These are phyloP conservation scores for Arxiozyma slooffiae DNA, from an alignment of 1,139 yeast genomes.

Conservation along the genomic window DNA sequence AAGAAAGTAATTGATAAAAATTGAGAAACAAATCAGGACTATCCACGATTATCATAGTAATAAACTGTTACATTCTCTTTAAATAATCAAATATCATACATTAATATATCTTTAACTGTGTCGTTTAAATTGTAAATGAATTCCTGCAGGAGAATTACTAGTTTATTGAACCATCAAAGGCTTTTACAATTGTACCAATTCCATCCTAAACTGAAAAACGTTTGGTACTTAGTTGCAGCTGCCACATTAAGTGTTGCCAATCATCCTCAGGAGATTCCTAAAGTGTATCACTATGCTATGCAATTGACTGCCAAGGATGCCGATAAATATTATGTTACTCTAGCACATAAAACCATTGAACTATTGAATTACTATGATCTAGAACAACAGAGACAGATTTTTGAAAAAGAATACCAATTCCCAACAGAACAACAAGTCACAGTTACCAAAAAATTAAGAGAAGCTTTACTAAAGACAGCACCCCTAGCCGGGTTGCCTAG, in stretches of 20 bases:
- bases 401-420: conserved; percentile 17
- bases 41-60: no score
- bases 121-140: neutral
- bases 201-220: conserved; percentile 40
- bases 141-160: conserved; percentile 9
- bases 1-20: no score
- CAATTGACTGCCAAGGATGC: conserved; percentile 36
- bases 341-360: conserved; percentile 17
- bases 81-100: no score
- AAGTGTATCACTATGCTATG: conserved; percentile 63
- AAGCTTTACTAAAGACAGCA: conserved; percentile 63
- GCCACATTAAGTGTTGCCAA: conserved; percentile 77
- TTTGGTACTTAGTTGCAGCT: conserved; percentile 75
- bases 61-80: no score
- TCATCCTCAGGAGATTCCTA: conserved; percentile 71
- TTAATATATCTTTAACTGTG: neutral
- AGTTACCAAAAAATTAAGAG: conserved; percentile 56
- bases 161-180: conserved; percentile 48
- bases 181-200: conserved; percentile 45
- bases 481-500: conserved; percentile 80
- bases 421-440: conserved; percentile 18
- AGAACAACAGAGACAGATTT: conserved; percentile 2
- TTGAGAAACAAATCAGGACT: neutral
- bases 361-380: conserved; percentile 11
- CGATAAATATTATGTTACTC: conserved; percentile 13